Evolutionary conservation across 805 yeast genomes (phyloP).

Genomic region (Sugiyamaella lignohabitans): DNA sequence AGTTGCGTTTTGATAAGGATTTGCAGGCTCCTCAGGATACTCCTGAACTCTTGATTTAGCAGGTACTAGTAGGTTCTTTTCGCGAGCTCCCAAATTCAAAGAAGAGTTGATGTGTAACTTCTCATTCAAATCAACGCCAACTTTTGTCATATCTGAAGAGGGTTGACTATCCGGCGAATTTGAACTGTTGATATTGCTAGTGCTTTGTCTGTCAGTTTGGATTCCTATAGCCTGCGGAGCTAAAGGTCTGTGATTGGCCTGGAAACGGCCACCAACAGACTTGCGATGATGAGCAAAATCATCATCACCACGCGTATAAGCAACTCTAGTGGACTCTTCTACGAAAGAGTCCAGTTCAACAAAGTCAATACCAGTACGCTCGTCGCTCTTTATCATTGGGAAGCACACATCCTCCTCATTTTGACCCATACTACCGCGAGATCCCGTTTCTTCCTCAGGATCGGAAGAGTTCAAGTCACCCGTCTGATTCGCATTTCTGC

Average conservation of each 20-base stretch:
- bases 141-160: conserved; percentile 10
- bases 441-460: conserved; percentile 27
- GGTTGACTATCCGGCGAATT: conserved; percentile 10
- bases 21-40: neutral
- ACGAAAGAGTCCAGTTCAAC: conserved; percentile 83
- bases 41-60: neutral
- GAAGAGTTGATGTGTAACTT: neutral
- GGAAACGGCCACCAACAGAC: neutral
- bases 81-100: neutral
- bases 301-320: neutral
- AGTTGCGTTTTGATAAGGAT: neutral
- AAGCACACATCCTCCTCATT: conserved; percentile 97
- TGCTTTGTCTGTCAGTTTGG: conserved; percentile 2
- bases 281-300: neutral
- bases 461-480: conserved; percentile 5
- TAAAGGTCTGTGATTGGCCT: conserved; percentile 14
- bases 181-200: neutral
- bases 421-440: conserved; percentile 37
- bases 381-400: conserved; percentile 72
- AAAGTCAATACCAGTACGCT: conserved; percentile 77
- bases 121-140: conserved; percentile 5
- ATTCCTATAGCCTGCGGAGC: conserved; percentile 14
- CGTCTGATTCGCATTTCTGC: conserved; percentile 9
- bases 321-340: conserved; percentile 37
- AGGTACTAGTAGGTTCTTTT: neutral